Evolutionary conservation across 345 rosid species (phyloP).

Genomic region (Eutrema yunnanense): DNA sequence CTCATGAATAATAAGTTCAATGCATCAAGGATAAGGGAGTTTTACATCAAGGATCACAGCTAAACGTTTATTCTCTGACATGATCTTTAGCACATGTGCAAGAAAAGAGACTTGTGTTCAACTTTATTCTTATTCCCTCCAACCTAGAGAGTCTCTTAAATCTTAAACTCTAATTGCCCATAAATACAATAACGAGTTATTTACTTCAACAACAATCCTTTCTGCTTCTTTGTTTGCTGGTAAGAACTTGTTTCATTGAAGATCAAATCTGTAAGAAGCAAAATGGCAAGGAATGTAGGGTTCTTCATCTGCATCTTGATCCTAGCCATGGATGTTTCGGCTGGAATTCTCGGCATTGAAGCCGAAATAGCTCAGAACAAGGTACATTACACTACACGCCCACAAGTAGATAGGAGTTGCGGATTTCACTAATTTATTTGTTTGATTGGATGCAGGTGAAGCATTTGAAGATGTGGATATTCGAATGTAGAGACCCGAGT

Average conservation of each 20-base stretch:
- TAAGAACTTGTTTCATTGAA: not conserved
- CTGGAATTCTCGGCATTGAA: conserved; percentile 35
- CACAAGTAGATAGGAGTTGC: not conserved
- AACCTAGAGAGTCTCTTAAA: conserved; percentile 9
- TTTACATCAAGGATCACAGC: conserved; percentile 22
- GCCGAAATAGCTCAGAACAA: conserved; percentile 39
- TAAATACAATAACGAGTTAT: conserved; percentile 15
- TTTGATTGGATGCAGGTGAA: conserved; percentile 43
- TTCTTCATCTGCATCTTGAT: conserved; percentile 30
- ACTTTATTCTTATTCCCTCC: conserved; percentile 33
- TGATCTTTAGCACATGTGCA: conserved; percentile 14
- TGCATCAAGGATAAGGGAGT: not conserved
- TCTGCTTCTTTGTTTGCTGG: conserved; percentile 12
- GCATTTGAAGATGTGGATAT: conserved; percentile 63
- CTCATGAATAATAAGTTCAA: not conserved
- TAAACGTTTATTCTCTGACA: conserved; percentile 17
- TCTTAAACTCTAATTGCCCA: not conserved
- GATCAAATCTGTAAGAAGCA: not conserved
- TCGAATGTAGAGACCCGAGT: conserved; percentile 84
- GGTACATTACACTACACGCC: conserved; percentile 11
- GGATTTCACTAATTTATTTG: not conserved
- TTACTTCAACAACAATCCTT: conserved; percentile 5
- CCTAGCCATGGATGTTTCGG: conserved; percentile 36
- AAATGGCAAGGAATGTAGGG: conserved; percentile 31
- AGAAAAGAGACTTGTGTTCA: not conserved